phyloP scores from a whole-genome alignment of 352 stramenopile genomes.

The Paralagenidium karlingii region DNA sequence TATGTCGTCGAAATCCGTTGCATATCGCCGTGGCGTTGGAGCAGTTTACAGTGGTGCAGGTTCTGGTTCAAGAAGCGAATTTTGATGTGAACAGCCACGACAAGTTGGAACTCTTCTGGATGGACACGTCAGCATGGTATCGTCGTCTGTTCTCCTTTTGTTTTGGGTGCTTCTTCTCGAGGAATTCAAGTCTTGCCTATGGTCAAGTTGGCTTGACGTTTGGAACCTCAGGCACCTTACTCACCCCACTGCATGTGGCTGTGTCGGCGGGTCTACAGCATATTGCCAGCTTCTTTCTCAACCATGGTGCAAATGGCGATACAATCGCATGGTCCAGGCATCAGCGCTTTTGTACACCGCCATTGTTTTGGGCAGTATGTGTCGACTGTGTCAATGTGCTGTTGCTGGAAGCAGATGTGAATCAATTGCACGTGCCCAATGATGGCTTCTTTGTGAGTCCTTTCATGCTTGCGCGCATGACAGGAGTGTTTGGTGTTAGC shows the following conservation, averaged over 20 bases:
- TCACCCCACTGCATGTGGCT: neutral
- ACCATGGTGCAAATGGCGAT: constrained; percentile 28
- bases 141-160: too few relatives aligned
- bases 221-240: too few relatives aligned
- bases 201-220: too few relatives aligned
- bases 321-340: constrained; percentile 41
- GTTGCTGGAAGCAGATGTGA: constrained; percentile 43
- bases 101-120: constrained; percentile 59
- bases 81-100: constrained; percentile 69
- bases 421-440: constrained; percentile 61
- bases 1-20: constrained; percentile 51
- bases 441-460: constrained; percentile 2
- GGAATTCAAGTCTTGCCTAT: too few relatives aligned
- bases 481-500: constrained; percentile 28
- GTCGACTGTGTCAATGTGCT: constrained; percentile 53
- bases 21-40: constrained; percentile 67
- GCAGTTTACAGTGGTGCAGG: constrained; percentile 48
- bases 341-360: constrained; percentile 29
- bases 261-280: constrained; percentile 9
- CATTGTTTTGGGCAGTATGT: constrained; percentile 67
- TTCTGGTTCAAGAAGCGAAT: constrained; percentile 30
- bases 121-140: constrained; percentile 62
- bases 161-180: too few relatives aligned
- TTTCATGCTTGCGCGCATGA: constrained; percentile 22
- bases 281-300: constrained; percentile 43